Evolutionary conservation across 345 rosid genomes (phyloP), one percentile per base, ranked within the genome.

Genomic region (Eutrema japonicum): DNA sequence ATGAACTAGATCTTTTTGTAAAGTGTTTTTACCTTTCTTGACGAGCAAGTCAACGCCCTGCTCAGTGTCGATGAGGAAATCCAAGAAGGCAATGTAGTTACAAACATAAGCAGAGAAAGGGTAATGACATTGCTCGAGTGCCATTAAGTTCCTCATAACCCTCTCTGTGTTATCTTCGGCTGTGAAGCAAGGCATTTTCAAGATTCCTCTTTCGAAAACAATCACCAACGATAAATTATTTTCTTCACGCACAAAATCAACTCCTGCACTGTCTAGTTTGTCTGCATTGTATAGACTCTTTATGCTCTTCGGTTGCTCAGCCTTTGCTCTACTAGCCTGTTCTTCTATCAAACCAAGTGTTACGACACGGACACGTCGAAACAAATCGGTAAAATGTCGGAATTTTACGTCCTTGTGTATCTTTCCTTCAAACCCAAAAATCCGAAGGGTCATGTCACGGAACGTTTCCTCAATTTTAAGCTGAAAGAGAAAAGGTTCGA

Each of bases 51-150:
- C 78, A 40, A 59, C 77, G 7, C 76, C 82, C 8, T 42, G 26
- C 0, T 40, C 63, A 0, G 70, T 64, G 33, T 75, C 69, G 2
- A 78, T 54, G 26, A 82, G 82, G 10, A 45, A 75, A 68, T 78
- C 78, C 76, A 75, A 62, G 9, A 82, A 35, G 8, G 12, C 1
- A 0, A 77, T 22, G 46, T 73, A 80, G 37, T 69, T 54, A 61
- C 73, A 68, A 26, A 77, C 45, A 56, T 10, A 50, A 3, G 73
- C 40, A 7, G 43, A 2, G 1, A 0, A 0, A 26, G 70, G 56
- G 36, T 80, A 77, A 64, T 60, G 81, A 10, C 64, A 69, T 50
- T 65, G 76, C 54, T 73, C 81, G 2, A 80, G 65, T 18, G 83
- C 81, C 65, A 80, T 80, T 10, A 80, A 0, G 6, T 68, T 80